phyloP scores from a whole-genome alignment of 192 early-diverging fungal species.

The Gonapodya sp. region DNA sequence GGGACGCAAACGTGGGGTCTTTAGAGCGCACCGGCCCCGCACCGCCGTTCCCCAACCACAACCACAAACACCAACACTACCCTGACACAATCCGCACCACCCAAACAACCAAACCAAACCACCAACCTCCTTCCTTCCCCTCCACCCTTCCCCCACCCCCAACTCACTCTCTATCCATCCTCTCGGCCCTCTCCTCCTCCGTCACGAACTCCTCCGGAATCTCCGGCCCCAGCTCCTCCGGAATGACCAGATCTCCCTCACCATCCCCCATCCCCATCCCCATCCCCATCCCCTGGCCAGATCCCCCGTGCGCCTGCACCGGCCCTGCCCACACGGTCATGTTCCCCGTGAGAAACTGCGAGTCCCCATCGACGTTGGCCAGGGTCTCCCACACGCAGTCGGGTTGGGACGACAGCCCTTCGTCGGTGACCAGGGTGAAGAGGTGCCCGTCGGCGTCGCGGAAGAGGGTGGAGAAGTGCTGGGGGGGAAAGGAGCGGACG shows the following conservation, averaged over 20 bases:
- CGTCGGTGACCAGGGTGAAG: background rate
- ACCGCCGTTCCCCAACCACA: too few species aligned
- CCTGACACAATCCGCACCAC: too few species aligned
- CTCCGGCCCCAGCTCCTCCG: background rate
- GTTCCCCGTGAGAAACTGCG: background rate
- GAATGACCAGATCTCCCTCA: background rate
- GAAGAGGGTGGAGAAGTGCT: slow-evolving; percentile 57
- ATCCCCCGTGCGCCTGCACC: too few species aligned
- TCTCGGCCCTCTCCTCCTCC: background rate
- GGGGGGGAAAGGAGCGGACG: too few species aligned
- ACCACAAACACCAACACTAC: too few species aligned
- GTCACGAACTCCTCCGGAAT: background rate
- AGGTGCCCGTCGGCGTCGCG: background rate
- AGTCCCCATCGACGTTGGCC: background rate
- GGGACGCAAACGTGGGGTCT: too few species aligned
- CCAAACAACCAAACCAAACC: too few species aligned
- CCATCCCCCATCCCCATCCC: too few species aligned
- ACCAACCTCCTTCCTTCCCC: too few species aligned
- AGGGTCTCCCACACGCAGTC: slow-evolving; percentile 2
- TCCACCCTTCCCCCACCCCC: too few species aligned
- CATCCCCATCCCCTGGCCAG: too few species aligned
- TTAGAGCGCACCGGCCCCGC: too few species aligned
- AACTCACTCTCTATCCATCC: background rate
- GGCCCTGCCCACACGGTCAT: background rate
- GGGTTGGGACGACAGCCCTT: background rate